Conservation (phyloP, 306 rosid species). For the Betula pendula region DNA sequence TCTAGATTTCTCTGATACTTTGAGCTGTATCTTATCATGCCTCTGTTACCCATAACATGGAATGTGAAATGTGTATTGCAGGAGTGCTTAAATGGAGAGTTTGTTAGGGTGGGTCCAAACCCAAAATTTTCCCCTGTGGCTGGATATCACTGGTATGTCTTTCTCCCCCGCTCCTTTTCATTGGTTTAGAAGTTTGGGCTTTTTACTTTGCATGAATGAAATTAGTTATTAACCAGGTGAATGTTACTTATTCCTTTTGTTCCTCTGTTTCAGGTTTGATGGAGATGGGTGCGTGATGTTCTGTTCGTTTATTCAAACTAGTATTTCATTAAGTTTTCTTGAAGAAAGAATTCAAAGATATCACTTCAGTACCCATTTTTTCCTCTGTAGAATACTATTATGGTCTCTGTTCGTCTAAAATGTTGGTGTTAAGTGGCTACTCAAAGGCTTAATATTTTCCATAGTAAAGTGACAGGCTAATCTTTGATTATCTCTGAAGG, state of each 20-base stretch:
- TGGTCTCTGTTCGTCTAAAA: not conserved
- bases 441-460: not conserved
- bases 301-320: conserved; percentile 20
- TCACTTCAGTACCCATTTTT: conserved; percentile 4
- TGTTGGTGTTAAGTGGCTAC: not conserved
- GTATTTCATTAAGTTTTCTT: conserved; percentile 23
- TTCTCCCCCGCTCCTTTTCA: not conserved
- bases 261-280: conserved; percentile 77
- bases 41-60: conserved; percentile 13
- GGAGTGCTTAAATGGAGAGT: conserved; percentile 95
- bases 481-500: not conserved
- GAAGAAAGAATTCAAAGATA: conserved; percentile 14
- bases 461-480: not conserved
- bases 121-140: conserved; percentile 83
- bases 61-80: conserved; percentile 30
- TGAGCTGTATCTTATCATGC: conserved; percentile 1
- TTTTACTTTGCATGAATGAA: not conserved
- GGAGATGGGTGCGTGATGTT: conserved; percentile 86
- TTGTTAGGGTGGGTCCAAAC: conserved; percentile 95
- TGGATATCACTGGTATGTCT: conserved; percentile 82
- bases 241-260: conserved; percentile 36
- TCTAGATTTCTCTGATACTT: not conserved
- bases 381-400: not conserved
- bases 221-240: conserved; percentile 12
- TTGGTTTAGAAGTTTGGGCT: no score